Percentiles rank a stretch among this genome's conserved stretches.
phyloP scores from a whole-genome alignment of 176 grass and related monocot genomes.

The Oryza officinalis region DNA sequence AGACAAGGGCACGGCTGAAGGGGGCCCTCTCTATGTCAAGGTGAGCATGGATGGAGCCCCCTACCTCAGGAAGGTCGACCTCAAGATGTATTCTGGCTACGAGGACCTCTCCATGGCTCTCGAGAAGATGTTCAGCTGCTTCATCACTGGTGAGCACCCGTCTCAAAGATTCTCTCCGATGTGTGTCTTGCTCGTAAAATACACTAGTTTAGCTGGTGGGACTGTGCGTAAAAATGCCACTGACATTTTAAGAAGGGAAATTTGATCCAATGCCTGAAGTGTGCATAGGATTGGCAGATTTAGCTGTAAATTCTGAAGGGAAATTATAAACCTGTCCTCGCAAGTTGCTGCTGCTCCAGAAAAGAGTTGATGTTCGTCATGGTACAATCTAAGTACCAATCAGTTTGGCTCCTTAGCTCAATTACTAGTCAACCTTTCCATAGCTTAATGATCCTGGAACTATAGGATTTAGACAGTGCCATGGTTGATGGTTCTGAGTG shows the following conservation, averaged over 20 bases:
- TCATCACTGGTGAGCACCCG: constrained; percentile 55
- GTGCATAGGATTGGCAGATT: constrained; percentile 1
- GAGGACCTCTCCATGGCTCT: constrained; percentile 58
- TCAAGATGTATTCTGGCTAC: constrained; percentile 68
- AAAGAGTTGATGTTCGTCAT: neutral
- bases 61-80: constrained; percentile 74
- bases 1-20: constrained; percentile 37
- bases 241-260: neutral
- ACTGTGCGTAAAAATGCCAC: neutral
- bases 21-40: constrained; percentile 53
- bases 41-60: constrained; percentile 85
- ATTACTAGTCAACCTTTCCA: neutral
- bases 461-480: neutral
- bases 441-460: neutral
- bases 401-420: constrained; percentile 3
- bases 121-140: constrained; percentile 81
- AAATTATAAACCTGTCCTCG: neutral
- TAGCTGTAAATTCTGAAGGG: neutral
- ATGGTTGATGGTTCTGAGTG: neutral
- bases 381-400: neutral
- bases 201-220: neutral
- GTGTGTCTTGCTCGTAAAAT: neutral
- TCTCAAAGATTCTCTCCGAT: neutral
- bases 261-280: neutral
- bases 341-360: neutral